Percentiles rank a stretch among this genome's conserved stretches.
These are phyloP conservation scores for Hortaea werneckii DNA, from an alignment of 2,329 filamentous ascomycete species.

Conservation along the genomic window DNA sequence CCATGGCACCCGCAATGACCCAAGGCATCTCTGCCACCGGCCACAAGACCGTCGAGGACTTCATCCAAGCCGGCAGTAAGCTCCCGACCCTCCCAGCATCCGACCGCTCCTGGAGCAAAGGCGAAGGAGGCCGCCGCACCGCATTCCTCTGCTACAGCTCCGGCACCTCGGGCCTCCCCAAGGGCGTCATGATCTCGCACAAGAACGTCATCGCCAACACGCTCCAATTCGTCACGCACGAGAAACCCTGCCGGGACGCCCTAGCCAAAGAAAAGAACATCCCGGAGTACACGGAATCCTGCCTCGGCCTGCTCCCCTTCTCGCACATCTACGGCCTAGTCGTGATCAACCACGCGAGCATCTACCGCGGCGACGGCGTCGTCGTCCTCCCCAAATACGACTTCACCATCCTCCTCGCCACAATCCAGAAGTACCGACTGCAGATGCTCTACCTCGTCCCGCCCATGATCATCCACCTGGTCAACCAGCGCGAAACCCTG, in stretches of 20 bases:
- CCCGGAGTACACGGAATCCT: slow-evolving; percentile 39
- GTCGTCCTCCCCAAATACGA: slow-evolving; percentile 70
- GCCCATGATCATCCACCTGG: slow-evolving; percentile 69
- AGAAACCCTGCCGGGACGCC: slow-evolving; percentile 33
- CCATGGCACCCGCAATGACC: slow-evolving; percentile 48
- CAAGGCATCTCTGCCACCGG: slow-evolving; percentile 39
- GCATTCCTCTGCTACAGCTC: slow-evolving; percentile 74
- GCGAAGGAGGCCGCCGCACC: slow-evolving; percentile 56
- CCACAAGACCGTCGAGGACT: slow-evolving; percentile 56
- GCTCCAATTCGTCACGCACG: slow-evolving; percentile 49
- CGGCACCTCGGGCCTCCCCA: slow-evolving; percentile 66
- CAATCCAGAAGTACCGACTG: slow-evolving; percentile 62
- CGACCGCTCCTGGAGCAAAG: slow-evolving; percentile 49
- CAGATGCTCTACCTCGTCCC: slow-evolving; percentile 60
- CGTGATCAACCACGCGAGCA: slow-evolving; percentile 62
- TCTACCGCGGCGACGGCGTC: slow-evolving; percentile 63
- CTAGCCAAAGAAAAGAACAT: slow-evolving; percentile 8
- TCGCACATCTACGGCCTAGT: slow-evolving; percentile 50
- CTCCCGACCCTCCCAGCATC: slow-evolving; percentile 41
- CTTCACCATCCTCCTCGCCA: slow-evolving; percentile 50
- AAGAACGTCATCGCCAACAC: slow-evolving; percentile 69
- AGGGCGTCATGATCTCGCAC: slow-evolving; percentile 72
- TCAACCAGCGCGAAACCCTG: slow-evolving; percentile 52
- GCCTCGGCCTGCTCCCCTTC: slow-evolving; percentile 40
- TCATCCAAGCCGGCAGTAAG: slow-evolving; percentile 51